phyloP scores from a whole-genome alignment of 306 rosid species.

The Canavalia gladiata region DNA sequence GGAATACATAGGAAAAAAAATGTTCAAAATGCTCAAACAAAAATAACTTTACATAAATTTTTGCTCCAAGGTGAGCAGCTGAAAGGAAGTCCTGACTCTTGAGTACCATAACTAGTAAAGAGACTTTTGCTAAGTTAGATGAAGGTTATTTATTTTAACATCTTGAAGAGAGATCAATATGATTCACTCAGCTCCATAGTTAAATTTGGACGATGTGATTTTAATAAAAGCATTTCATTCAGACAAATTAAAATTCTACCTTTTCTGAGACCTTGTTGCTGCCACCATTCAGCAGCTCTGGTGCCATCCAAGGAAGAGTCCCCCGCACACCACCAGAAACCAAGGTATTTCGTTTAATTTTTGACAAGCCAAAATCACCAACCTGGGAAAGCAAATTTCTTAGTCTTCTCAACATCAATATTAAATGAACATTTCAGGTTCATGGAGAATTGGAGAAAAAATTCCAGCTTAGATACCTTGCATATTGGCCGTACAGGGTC shows the following conservation, averaged over 20 bases:
- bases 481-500: constrained; percentile 89
- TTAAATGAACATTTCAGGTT: constrained; percentile 23
- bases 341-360: constrained; percentile 83
- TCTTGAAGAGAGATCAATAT: constrained; percentile 12
- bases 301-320: constrained; percentile 97
- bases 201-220: constrained; percentile 9
- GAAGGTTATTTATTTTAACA: constrained; percentile 9
- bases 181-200: constrained; percentile 10
- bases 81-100: background rate
- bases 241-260: constrained; percentile 56
- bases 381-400: constrained; percentile 59
- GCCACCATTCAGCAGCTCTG: constrained; percentile 85
- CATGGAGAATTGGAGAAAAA: constrained; percentile 11
- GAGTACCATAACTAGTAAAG: background rate
- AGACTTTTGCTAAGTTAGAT: background rate
- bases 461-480: constrained; percentile 64
- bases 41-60: constrained; percentile 6
- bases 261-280: constrained; percentile 94
- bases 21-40: constrained; percentile 28
- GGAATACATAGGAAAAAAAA: constrained; percentile 3
- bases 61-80: background rate
- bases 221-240: constrained; percentile 24
- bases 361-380: constrained; percentile 94
- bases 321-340: constrained; percentile 95
- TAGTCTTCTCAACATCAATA: constrained; percentile 28